phyloP scores from a whole-genome alignment of 495 filamentous ascomycete genomes.

The Penicillium samsonianum region DNA sequence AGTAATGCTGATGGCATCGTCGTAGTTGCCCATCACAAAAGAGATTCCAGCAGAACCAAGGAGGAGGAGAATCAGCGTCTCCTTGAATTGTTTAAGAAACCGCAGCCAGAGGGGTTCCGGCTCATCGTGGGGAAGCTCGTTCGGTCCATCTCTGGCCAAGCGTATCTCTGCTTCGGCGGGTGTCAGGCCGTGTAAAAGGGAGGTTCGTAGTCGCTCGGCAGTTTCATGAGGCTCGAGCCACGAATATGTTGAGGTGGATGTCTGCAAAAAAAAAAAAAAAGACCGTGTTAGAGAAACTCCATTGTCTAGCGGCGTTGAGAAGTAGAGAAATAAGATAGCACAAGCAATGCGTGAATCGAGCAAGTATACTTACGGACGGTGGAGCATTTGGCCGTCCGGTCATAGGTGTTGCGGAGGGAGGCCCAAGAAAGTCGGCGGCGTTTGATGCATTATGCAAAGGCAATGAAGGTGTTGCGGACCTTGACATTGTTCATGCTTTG shows the following conservation, averaged over 20 bases:
- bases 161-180: conserved; percentile 78
- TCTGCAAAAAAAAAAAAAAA: conserved; percentile 34
- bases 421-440: conserved; percentile 34
- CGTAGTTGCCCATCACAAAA: conserved; percentile 89
- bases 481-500: conserved; percentile 62
- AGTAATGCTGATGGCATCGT: conserved; percentile 93
- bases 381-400: conserved; percentile 34
- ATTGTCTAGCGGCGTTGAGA: neutral
- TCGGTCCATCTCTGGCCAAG: conserved; percentile 78
- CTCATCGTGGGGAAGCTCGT: conserved; percentile 91
- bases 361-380: conserved; percentile 34
- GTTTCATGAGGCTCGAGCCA: conserved; percentile 73
- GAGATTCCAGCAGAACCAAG: conserved; percentile 87
- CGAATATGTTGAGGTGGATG: conserved; percentile 61
- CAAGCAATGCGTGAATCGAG: neutral
- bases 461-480: conserved; percentile 57
- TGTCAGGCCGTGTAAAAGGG: conserved; percentile 74
- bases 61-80: conserved; percentile 85
- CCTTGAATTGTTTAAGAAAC: conserved; percentile 95
- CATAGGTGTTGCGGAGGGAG: conserved; percentile 40
- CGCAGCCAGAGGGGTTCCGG: conserved; percentile 93
- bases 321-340: neutral
- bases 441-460: conserved; percentile 55
- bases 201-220: conserved; percentile 77
- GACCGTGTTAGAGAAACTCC: conserved; percentile 13